A percentile compares a stretch with the other conserved stretches of the same genome.
phyloP scores from a whole-genome alignment of 1,139 yeast species.

The Zygotorulaspora mrakii region DNA sequence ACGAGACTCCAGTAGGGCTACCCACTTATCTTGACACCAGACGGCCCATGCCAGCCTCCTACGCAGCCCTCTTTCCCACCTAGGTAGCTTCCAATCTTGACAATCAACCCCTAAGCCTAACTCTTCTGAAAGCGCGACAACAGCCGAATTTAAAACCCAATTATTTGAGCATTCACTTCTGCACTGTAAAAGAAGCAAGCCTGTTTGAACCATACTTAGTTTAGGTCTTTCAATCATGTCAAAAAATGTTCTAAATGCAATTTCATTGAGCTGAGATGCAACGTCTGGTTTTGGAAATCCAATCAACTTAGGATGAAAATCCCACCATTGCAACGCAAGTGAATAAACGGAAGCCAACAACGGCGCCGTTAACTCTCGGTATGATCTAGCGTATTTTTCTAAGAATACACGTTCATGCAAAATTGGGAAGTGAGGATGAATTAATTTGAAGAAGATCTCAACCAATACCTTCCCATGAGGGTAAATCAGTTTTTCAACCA shows the following conservation, averaged over 20 bases:
- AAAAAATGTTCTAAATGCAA: slow-evolving; percentile 50
- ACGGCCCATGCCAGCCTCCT: slow-evolving; percentile 92
- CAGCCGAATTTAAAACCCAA: slow-evolving; percentile 85
- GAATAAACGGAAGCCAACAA: slow-evolving; percentile 71
- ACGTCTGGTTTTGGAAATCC: slow-evolving; percentile 64
- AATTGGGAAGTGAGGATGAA: slow-evolving; percentile 77
- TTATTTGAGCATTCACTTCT: slow-evolving; percentile 50
- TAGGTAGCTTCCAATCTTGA: slow-evolving; percentile 81
- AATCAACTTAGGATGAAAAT: slow-evolving; percentile 61
- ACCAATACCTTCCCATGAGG: slow-evolving; percentile 74
- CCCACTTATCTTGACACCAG: slow-evolving; percentile 85
- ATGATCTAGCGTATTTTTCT: slow-evolving; percentile 72
- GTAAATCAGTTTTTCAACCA: slow-evolving; percentile 66
- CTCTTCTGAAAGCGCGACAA: slow-evolving; percentile 81
- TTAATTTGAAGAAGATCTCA: slow-evolving; percentile 66
- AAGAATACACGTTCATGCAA: slow-evolving; percentile 71
- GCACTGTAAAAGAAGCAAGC: slow-evolving; percentile 63
- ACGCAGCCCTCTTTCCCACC: slow-evolving; percentile 86
- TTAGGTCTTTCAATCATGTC: slow-evolving; percentile 72
- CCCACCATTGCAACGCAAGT: slow-evolving; percentile 81
- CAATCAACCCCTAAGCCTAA: slow-evolving; percentile 84
- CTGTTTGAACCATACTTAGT: slow-evolving; percentile 77
- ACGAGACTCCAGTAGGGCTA: slow-evolving; percentile 68
- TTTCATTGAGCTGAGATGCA: slow-evolving; percentile 55
- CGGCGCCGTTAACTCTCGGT: slow-evolving; percentile 75